Conservation (phyloP, 2,329 filamentous ascomycete genomes). For the Trichoderma sp. region DNA sequence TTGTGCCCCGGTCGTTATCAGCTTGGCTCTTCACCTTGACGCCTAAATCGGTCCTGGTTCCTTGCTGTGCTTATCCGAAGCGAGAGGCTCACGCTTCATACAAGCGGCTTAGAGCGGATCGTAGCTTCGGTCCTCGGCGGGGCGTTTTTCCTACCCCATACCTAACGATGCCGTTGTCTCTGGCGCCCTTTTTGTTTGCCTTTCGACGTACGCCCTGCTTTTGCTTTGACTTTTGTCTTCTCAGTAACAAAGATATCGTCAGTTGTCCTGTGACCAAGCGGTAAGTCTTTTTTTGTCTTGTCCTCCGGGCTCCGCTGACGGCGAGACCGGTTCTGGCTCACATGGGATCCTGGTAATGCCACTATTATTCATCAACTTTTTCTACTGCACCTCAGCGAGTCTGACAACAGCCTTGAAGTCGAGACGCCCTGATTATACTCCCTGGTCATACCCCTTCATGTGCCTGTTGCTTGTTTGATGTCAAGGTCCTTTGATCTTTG, state of each 20-base stretch:
- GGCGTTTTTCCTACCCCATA: conserved; percentile 21
- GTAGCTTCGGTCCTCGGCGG: conserved; percentile 24
- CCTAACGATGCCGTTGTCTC: not conserved
- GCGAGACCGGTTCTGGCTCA: not conserved
- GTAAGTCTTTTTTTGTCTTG: not conserved
- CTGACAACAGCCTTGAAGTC: not conserved
- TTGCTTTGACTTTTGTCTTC: not conserved
- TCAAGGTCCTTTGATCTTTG: not conserved
- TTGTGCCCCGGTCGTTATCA: not conserved
- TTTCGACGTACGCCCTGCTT: not conserved
- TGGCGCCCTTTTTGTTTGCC: conserved; percentile 16
- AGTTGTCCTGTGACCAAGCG: not conserved
- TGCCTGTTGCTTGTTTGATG: not conserved
- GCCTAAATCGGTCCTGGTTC: not conserved
- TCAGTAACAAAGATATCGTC: no score
- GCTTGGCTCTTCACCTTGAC: not conserved
- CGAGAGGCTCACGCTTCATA: not conserved
- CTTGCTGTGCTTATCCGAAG: not conserved
- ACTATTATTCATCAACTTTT: conserved; percentile 22
- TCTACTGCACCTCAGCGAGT: not conserved
- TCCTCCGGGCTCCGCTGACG: conserved; percentile 10
- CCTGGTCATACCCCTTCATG: not conserved
- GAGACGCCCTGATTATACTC: not conserved
- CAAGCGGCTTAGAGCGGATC: conserved; percentile 19
- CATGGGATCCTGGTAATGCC: conserved; percentile 4